Conservation (phyloP, 768 basidiomycete genomes). For the Sarcodon sp. region DNA sequence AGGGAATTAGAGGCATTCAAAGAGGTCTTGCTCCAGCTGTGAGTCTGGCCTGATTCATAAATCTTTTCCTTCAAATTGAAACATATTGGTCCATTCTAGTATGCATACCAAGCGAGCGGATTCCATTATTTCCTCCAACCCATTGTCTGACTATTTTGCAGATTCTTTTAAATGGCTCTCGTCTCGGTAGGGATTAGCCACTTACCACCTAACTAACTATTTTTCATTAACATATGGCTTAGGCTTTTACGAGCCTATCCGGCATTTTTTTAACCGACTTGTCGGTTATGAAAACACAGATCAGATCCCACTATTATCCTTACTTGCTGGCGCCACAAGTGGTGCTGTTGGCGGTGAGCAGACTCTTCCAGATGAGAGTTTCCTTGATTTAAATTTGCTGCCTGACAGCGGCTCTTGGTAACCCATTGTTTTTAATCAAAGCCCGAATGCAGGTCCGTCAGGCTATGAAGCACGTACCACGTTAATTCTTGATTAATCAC, state of each 20-base stretch:
- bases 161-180: slow-evolving; percentile 87
- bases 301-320: slow-evolving; percentile 63
- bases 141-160: slow-evolving; percentile 17
- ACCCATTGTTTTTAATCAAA: slow-evolving; percentile 90
- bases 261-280: slow-evolving; percentile 52
- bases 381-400: background rate
- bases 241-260: slow-evolving; percentile 96
- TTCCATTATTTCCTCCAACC: background rate
- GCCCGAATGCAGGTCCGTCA: slow-evolving; percentile 82
- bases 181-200: slow-evolving; percentile 42
- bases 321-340: slow-evolving; percentile 79
- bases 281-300: slow-evolving; percentile 52
- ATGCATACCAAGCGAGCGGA: slow-evolving; percentile 76
- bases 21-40: slow-evolving; percentile 87
- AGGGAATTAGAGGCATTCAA: slow-evolving; percentile 87
- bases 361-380: background rate
- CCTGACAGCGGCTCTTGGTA: slow-evolving; percentile 56
- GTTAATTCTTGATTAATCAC: background rate
- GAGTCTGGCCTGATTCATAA: slow-evolving; percentile 7
- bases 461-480: background rate
- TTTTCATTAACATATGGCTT: background rate
- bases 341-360: slow-evolving; percentile 79
- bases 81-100: no score
- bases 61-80: no score
- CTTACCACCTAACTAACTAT: slow-evolving; percentile 1